These are phyloP conservation scores for Russula lepida DNA, from an alignment of 768 basidiomycete genomes.

Conservation along the genomic window DNA sequence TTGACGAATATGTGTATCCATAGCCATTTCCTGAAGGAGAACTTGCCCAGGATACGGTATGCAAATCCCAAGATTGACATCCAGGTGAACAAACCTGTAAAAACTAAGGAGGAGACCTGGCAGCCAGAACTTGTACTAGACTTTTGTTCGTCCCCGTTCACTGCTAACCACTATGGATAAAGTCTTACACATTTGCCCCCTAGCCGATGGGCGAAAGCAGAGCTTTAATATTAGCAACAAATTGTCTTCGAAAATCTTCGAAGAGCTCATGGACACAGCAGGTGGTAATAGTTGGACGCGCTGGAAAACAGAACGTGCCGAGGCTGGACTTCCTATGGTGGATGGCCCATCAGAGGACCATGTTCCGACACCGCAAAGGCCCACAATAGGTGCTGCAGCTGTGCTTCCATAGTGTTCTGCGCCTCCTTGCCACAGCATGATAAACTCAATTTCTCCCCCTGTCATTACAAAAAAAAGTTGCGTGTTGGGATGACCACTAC, in stretches of 20 bases:
- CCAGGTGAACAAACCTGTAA: slow-evolving; percentile 45
- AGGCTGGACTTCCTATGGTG: slow-evolving; percentile 42
- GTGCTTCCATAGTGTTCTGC: slow-evolving; percentile 16
- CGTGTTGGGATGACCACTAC: neutral
- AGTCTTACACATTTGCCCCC: neutral
- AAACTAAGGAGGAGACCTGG: slow-evolving; percentile 48
- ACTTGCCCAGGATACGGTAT: slow-evolving; percentile 70
- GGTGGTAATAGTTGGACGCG: slow-evolving; percentile 52
- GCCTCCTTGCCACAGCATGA: neutral
- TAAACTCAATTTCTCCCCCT: neutral
- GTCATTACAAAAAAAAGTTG: neutral
- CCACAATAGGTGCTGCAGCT: slow-evolving; percentile 20
- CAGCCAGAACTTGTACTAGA: slow-evolving; percentile 51
- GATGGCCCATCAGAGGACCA: slow-evolving; percentile 17
- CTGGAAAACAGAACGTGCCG: slow-evolving; percentile 41
- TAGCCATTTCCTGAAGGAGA: slow-evolving; percentile 73
- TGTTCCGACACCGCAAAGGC: neutral
- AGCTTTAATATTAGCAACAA: slow-evolving; percentile 54
- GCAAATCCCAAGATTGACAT: slow-evolving; percentile 64
- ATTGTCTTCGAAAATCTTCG: slow-evolving; percentile 58
- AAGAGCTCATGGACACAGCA: slow-evolving; percentile 61
- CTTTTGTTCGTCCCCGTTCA: slow-evolving; percentile 44
- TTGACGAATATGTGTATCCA: neutral
- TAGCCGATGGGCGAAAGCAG: slow-evolving; percentile 43
- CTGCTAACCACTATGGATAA: neutral